These are phyloP conservation scores for Primulina tabacum DNA, from an alignment of 257 asterid species.

Conservation along the genomic window DNA sequence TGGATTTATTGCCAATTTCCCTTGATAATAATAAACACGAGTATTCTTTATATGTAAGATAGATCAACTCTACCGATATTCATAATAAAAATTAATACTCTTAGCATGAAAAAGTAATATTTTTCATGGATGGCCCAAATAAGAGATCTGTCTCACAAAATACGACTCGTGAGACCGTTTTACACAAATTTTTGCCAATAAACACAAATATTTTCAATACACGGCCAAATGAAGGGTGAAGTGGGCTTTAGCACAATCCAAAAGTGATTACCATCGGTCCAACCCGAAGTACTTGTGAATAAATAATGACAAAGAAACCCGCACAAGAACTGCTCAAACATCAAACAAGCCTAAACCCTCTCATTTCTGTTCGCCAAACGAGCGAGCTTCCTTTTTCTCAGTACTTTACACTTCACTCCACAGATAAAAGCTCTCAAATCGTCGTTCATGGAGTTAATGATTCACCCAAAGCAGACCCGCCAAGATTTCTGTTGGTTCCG, in stretches of 20 bases:
- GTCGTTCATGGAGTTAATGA: slow-evolving; percentile 52
- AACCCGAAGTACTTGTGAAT: neutral
- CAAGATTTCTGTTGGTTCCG: slow-evolving; percentile 45
- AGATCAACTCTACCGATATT: too few relatives aligned
- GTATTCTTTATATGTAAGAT: too few relatives aligned
- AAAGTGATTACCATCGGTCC: neutral
- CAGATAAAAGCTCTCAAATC: neutral
- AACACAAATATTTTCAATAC: too few relatives aligned
- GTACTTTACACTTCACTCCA: neutral
- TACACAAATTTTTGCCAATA: too few relatives aligned
- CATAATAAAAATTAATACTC: too few relatives aligned
- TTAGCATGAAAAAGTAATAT: too few relatives aligned
- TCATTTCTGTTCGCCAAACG: neutral
- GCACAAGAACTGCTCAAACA: neutral
- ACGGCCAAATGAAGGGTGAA: too few relatives aligned
- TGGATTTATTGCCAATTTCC: too few relatives aligned
- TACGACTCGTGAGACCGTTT: too few relatives aligned
- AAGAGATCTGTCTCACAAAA: too few relatives aligned
- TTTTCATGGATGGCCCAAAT: too few relatives aligned
- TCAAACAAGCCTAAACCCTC: neutral
- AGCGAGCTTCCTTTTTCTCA: neutral
- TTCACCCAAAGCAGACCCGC: slow-evolving; percentile 48
- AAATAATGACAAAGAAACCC: neutral
- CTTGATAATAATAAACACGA: too few relatives aligned
- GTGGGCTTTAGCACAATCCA: neutral